These are phyloP conservation scores for Diplodia sapinea DNA, from an alignment of 2,329 filamentous ascomycete species.

Conservation along the genomic window DNA sequence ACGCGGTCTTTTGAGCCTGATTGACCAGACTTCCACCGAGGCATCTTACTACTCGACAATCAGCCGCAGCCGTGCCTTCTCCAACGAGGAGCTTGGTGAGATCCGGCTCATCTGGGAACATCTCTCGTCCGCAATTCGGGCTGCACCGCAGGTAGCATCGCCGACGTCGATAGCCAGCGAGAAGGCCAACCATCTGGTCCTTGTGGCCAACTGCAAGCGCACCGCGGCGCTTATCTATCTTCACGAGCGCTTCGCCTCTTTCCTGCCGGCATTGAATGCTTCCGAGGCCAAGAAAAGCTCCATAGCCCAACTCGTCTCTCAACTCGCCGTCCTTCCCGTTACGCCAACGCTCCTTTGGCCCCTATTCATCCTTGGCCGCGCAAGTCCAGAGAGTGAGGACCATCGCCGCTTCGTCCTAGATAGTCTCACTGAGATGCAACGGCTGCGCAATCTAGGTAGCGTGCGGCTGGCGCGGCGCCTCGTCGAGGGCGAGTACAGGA, in stretches of 20 bases:
- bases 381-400: conserved; percentile 36
- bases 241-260: conserved; percentile 33
- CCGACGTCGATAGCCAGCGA: conserved; percentile 31
- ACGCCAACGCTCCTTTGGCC: conserved; percentile 31
- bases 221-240: conserved; percentile 42
- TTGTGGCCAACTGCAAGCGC: conserved; percentile 41
- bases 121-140: neutral
- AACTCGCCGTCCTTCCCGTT: conserved; percentile 6
- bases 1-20: conserved; percentile 40
- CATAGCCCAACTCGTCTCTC: conserved; percentile 38
- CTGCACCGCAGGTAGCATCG: conserved; percentile 11
- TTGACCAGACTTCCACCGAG: conserved; percentile 36
- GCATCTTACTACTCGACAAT: conserved; percentile 11
- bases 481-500: conserved; percentile 24
- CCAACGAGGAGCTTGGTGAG: neutral
- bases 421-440: conserved; percentile 36
- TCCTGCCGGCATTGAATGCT: neutral
- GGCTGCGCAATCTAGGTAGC: conserved; percentile 40
- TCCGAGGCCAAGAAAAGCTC: conserved; percentile 31
- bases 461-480: conserved; percentile 34
- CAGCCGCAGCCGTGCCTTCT: conserved; percentile 6
- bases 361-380: conserved; percentile 37
- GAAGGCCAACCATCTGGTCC: conserved; percentile 35
- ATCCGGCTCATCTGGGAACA: neutral
- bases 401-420: conserved; percentile 43